phyloP scores from a whole-genome alignment of 352 stramenopile genomes.

The Phytophthora cryptogea region DNA sequence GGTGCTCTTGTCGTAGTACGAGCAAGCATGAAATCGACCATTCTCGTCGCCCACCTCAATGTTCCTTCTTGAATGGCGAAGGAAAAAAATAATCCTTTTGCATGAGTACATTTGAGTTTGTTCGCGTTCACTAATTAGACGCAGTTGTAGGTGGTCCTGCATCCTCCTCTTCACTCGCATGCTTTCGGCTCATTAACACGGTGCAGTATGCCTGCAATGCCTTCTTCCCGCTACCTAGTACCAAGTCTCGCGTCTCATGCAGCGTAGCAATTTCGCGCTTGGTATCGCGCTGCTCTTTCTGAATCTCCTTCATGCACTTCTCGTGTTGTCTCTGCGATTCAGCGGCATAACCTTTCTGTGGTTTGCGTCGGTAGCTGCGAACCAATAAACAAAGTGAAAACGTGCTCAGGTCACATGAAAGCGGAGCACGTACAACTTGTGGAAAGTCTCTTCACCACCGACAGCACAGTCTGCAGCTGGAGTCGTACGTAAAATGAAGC shows the following conservation, averaged over 20 bases:
- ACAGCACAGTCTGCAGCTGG: slow-evolving; percentile 69
- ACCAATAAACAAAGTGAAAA: neutral
- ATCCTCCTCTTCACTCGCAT: slow-evolving; percentile 39
- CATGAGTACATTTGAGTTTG: neutral
- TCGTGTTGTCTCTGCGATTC: slow-evolving; percentile 59
- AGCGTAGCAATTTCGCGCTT: slow-evolving; percentile 63
- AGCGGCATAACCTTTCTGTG: slow-evolving; percentile 45
- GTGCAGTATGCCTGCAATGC: slow-evolving; percentile 73
- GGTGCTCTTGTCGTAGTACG: too few species aligned
- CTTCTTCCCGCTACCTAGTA: slow-evolving; percentile 75
- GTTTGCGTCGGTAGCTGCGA: slow-evolving; percentile 52
- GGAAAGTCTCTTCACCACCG: slow-evolving; percentile 83
- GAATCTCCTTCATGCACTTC: slow-evolving; percentile 60
- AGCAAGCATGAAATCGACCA: too few species aligned
- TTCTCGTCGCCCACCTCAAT: too few species aligned
- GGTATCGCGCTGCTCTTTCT: slow-evolving; percentile 58
- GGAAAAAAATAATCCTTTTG: neutral
- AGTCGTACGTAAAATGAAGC: slow-evolving; percentile 77
- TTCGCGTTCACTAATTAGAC: neutral
- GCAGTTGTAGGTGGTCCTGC: slow-evolving; percentile 1
- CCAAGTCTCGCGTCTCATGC: slow-evolving; percentile 68
- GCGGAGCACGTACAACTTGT: slow-evolving; percentile 54
- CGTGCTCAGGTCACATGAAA: neutral
- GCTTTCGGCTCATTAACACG: slow-evolving; percentile 61
- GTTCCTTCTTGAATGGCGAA: too few species aligned